Evolutionary conservation across 140 eudicot species (phyloP), one percentile per base, ranked within the genome.

Genomic region (Oenanthe javanica): DNA sequence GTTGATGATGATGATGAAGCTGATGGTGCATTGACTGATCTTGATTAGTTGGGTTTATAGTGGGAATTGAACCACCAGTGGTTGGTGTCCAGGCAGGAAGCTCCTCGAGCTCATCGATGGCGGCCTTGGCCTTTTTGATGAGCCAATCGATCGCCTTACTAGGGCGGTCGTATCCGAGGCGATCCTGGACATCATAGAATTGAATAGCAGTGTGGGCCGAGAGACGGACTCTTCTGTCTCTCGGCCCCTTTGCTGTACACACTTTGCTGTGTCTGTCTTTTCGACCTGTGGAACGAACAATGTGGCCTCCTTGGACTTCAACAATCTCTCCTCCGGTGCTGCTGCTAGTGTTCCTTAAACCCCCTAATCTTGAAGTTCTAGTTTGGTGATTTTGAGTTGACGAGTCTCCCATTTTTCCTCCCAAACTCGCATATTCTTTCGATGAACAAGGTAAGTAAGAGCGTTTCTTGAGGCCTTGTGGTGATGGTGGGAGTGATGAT

Each of bases 91-190:
- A 94, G 3, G 98, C 90, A 5, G 98, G 98, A 16, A 94, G 89
- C 88, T 92, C 88, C 9, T 89, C 98, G 18, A 93, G 96, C 82
- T 91, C 98, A 76, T 93, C 97, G 79, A 93, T 90, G 63, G 97
- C 94, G 72, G 89, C 1, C 54, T 93, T 91, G 5, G 98, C 98
- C 77, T 90, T 93, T 36, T 91, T 93, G 36, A 93, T 93, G 49
- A 93, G 89, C 98, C 98, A 93, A 77, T 93, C 98, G 15, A 93
- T 97, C 21, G 97, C 98, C 77, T 93, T 93, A 69, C 97, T 93
- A 1, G 98, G 98, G 0, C 98, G 89, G 80, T 93, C 98, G 80
- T 93, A 93, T 31, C 98, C 98, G 3, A 93, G 87, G 14, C 98
- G 90, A 83, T 93, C 98, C 77, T 93, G 98, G 2, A 93, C 98